Evolutionary conservation across 2,329 filamentous ascomycete species (phyloP), one percentile per base, ranked within the genome.

Genomic region (Sclerotinia glacialis): DNA sequence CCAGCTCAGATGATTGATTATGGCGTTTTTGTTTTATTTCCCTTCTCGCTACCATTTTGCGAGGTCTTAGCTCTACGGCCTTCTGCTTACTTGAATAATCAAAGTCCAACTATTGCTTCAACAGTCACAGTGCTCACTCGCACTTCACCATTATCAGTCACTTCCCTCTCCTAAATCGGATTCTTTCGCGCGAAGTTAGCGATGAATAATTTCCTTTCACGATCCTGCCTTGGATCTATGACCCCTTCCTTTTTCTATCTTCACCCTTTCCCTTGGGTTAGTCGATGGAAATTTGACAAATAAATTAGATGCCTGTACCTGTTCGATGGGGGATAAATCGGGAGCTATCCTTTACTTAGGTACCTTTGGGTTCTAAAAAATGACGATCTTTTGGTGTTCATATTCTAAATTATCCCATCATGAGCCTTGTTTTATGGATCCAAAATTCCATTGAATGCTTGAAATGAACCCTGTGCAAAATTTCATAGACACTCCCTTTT

Each of bases 231-330:
- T 49, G 46, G 26, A 59, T 59, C 56, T 47, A 47, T 47, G 56
- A 59, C 46, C 7, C 21, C 21, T 28, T 28, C n/a, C 26, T 14
- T 21, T 47, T 23, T 49, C 44, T 34, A 23, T 49, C 44, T 60
- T 60, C 44, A 49, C 58, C 46, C 44, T 47, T 44, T 64, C 44
- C 69, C 68, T 70, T 67, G 63, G 67, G 66, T 49, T 21, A 14
- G 28, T 28, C 14, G 26, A 26, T 46, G 26, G 26, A 28, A 40
- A 64, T 64, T 37, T 42, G 50, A 44, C 47, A 44, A 64, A 54
- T 40, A 55, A 18, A 55, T 12, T 49, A 58, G 21, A 28, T 26
- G 42, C 9, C 34, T 56, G 52, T 58, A 31, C 52, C 42, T 58
- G 50, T 37, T 31, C 49, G 46, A 44, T 64, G 31, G 49, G 9